A percentile compares a stretch with the other conserved stretches of the same genome.
phyloP scores from a whole-genome alignment of 2,329 filamentous ascomycete species.

The Cercospora brassicicola region DNA sequence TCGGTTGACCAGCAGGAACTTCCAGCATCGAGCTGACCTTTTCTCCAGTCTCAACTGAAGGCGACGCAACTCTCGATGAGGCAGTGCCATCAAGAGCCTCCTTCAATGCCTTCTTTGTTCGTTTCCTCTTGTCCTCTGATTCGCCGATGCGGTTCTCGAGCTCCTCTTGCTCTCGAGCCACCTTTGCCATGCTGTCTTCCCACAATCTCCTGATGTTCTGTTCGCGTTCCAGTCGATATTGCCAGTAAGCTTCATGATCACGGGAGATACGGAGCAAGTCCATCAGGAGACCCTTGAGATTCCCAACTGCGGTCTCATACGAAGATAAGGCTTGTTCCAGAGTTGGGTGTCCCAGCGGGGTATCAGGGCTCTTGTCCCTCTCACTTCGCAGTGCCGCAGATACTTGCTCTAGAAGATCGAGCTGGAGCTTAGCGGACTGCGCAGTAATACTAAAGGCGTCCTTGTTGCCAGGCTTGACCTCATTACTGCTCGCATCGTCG shows the following conservation, averaged over 20 bases:
- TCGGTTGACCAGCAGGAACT: constrained; percentile 21
- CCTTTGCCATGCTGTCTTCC: constrained; percentile 98
- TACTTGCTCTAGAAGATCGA: constrained; percentile 85
- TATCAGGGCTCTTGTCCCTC: constrained; percentile 65
- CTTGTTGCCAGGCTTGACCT: constrained; percentile 71
- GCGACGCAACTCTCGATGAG: constrained; percentile 19
- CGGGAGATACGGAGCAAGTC: constrained; percentile 89
- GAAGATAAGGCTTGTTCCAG: constrained; percentile 76
- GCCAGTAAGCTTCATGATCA: constrained; percentile 95
- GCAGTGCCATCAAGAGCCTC: constrained; percentile 68
- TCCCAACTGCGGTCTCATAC: constrained; percentile 86
- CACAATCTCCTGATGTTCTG: constrained; percentile 90
- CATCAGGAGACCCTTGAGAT: constrained; percentile 77
- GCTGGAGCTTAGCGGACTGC: constrained; percentile 87
- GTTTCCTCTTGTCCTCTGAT: constrained; percentile 83
- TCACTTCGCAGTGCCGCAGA: constrained; percentile 77
- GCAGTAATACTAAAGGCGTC: constrained; percentile 97
- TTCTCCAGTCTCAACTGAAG: constrained; percentile 15
- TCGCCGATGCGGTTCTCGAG: constrained; percentile 85
- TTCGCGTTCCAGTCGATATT: constrained; percentile 88
- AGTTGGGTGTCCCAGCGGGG: constrained; percentile 73
- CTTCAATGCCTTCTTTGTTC: constrained; percentile 83
- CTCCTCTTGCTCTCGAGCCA: constrained; percentile 91
- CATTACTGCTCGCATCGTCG: constrained; percentile 76
- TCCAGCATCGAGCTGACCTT: constrained; percentile 25